These are phyloP conservation scores for Dovyalis caffra DNA, from an alignment of 345 rosid genomes.

Conservation along the genomic window DNA sequence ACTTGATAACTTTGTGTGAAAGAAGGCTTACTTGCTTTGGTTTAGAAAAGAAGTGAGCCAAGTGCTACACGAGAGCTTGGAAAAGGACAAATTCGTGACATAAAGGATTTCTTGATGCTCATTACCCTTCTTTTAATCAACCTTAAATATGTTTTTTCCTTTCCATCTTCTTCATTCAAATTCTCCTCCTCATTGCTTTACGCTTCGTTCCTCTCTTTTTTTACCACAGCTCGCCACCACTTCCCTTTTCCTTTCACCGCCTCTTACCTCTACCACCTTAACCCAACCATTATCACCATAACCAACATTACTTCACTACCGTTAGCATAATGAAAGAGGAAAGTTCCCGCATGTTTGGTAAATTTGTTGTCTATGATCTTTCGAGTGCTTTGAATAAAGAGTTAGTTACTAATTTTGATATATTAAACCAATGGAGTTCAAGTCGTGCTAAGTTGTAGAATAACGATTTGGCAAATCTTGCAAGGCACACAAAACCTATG, in stretches of 20 bases:
- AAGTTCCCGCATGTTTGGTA: slow-evolving; percentile 53
- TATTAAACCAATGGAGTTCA: slow-evolving; percentile 86
- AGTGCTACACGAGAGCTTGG: too few species aligned
- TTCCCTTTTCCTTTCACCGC: slow-evolving; percentile 48
- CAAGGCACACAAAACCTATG: too few species aligned
- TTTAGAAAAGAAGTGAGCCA: too few species aligned
- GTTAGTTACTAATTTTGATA: slow-evolving; percentile 59
- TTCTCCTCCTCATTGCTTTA: slow-evolving; percentile 23
- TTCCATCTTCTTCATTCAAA: slow-evolving; percentile 34
- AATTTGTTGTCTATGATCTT: slow-evolving; percentile 70
- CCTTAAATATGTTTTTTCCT: slow-evolving; percentile 33
- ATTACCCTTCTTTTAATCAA: not conserved
- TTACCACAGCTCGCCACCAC: slow-evolving; percentile 47
- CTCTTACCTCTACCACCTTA: slow-evolving; percentile 30
- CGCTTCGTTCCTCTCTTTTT: slow-evolving; percentile 51
- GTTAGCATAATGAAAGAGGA: not conserved
- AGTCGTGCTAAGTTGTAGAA: slow-evolving; percentile 67
- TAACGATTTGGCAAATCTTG: slow-evolving; percentile 74
- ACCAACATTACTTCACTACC: not conserved
- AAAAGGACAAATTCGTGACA: too few species aligned
- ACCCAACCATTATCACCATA: slow-evolving; percentile 25
- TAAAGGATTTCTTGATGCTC: not conserved
- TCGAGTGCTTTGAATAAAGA: slow-evolving; percentile 71
- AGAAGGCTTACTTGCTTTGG: too few species aligned
- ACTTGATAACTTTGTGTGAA: too few species aligned